A percentile compares a stretch with the other conserved stretches of the same genome.
Conservation (phyloP, 202 grass and related monocot species). For the Dendrocalamus latiflorus region DNA sequence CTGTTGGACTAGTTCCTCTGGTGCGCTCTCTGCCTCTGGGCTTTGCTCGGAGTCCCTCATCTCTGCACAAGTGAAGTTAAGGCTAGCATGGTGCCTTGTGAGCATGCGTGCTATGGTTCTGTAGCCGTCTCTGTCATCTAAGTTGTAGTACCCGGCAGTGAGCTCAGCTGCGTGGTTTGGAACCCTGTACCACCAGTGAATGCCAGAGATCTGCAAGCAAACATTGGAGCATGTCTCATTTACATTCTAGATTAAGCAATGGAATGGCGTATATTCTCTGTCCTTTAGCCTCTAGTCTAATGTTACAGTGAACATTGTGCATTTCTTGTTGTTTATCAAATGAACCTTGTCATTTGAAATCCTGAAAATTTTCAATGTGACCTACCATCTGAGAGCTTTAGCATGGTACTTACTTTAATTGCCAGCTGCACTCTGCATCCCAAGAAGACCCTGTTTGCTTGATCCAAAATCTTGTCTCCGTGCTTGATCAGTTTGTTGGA, state of each 20-base stretch:
- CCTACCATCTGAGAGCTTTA: too few relatives aligned
- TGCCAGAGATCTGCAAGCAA: conserved; percentile 56
- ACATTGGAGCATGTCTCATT: not conserved
- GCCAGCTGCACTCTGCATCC: too few relatives aligned
- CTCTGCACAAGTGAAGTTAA: conserved; percentile 93
- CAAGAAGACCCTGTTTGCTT: too few relatives aligned
- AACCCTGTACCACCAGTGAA: conserved; percentile 94
- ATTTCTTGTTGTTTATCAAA: not conserved
- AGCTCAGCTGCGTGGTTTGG: conserved; percentile 92
- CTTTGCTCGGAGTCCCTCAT: conserved; percentile 78
- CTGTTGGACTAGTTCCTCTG: conserved; percentile 93
- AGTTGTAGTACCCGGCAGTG: conserved; percentile 95
- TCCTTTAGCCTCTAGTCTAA: not conserved
- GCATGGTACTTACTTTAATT: too few relatives aligned
- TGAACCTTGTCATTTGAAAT: not conserved
- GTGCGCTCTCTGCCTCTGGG: conserved; percentile 51
- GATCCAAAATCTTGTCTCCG: too few relatives aligned
- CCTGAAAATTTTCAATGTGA: not conserved
- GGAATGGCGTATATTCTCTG: too few relatives aligned
- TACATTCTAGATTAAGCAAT: conserved; percentile 1
- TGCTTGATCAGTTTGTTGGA: too few relatives aligned
- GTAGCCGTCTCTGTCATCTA: conserved; percentile 82
- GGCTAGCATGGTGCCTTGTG: conserved; percentile 56
- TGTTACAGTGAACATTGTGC: not conserved
- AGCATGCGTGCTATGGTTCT: conserved; percentile 77